Base-by-base conservation (phyloP, 768 basidiomycete genomes). In the Boletus rex-veris region DNA sequence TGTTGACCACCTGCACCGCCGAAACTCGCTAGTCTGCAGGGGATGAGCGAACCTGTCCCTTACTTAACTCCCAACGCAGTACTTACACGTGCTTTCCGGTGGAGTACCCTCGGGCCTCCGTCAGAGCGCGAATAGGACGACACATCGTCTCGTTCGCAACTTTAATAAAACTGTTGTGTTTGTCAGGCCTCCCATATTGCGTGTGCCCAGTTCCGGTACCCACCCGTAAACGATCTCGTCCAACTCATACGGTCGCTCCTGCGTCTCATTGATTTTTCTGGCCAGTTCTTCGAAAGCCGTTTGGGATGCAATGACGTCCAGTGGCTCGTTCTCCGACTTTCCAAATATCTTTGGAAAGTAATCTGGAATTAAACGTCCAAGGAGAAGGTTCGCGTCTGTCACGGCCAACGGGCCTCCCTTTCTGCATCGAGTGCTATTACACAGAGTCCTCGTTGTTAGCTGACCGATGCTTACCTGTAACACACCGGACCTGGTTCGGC, bases 91-190 rank as follows among this genome's bases (percentile, higher is more conserved):
- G 94, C 59, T 84, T 85, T 1, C 83, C 79, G 0, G 89, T 89
- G 3, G 90, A 86, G 69, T 91, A 82, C 24, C 94, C 94, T 41
- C 90, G 77, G 2, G 92, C 91, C 69, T 97, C 94, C 0, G 94
- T 97, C 59, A 96, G 70, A 2, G 92, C 85, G 3, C 95, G 84
- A 52, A 98, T 96, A 8, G 95, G 95, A 44, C 95, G 76, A 58
- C 86, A 89, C 94, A 98, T 98, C 0, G 92, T 94, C 74, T 98
- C 95, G 61, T 97, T 97, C 9, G 94, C 94, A 10, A 96, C 93
- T 64, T 94, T 92, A 73, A 98, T 88, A 71, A 94, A 97, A 5
- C 93, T 92, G 45, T 36, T 4, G 11, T 6, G n/a, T 5, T 40
- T 16, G 24, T 55, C 50, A 48, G 38, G 38, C 18, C 36, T 11